These are phyloP conservation scores for Vanderwaltozyma verrucispora DNA, from an alignment of 805 yeast genomes.

Conservation along the genomic window DNA sequence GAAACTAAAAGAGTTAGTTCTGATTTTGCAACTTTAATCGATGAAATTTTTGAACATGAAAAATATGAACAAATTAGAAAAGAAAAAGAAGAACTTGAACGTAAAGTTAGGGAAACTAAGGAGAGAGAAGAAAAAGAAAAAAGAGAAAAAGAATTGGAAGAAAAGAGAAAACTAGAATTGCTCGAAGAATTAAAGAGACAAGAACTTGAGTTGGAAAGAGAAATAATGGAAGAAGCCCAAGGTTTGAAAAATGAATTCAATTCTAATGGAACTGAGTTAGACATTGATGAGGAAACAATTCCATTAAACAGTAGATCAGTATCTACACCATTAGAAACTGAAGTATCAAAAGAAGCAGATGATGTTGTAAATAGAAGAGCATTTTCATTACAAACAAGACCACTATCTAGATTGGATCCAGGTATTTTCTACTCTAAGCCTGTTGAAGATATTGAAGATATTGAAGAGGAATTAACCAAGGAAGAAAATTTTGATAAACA, in stretches of 20 bases:
- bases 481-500: constrained; percentile 19
- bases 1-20: constrained; percentile 69
- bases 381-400: constrained; percentile 32
- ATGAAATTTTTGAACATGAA: constrained; percentile 65
- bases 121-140: constrained; percentile 37
- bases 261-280: constrained; percentile 1
- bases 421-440: constrained; percentile 25
- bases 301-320: constrained; percentile 27
- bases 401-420: constrained; percentile 36
- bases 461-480: constrained; percentile 18
- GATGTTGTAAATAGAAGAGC: constrained; percentile 29
- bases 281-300: constrained; percentile 5
- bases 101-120: constrained; percentile 36
- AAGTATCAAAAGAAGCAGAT: constrained; percentile 18
- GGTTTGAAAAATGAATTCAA: constrained; percentile 12
- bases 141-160: constrained; percentile 11
- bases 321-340: constrained; percentile 29
- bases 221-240: constrained; percentile 18
- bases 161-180: constrained; percentile 8
- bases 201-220: constrained; percentile 22
- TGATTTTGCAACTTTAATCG: constrained; percentile 69
- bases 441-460: constrained; percentile 1
- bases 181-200: constrained; percentile 15
- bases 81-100: constrained; percentile 34
- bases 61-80: constrained; percentile 47